phyloP scores from a whole-genome alignment of 208 protist species.

The Acanthamoeba healyi region DNA sequence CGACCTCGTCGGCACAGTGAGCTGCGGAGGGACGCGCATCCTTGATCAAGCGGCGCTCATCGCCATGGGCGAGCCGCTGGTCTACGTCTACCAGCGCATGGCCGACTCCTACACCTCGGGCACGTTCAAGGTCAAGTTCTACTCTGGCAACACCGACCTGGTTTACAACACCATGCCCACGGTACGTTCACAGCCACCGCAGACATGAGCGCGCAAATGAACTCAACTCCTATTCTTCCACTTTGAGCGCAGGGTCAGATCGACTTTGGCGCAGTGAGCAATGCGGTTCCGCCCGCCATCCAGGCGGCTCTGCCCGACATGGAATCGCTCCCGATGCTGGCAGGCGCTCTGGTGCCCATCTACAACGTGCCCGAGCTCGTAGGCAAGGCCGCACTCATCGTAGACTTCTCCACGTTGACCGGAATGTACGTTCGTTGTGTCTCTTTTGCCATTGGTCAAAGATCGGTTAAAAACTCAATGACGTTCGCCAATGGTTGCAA shows the following conservation, averaged over 20 bases:
- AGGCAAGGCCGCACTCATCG: conserved; percentile 5
- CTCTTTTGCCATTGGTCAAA: too few relatives aligned
- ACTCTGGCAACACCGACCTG: neutral
- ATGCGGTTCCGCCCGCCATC: neutral
- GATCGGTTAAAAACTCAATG: too few relatives aligned
- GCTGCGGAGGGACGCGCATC: neutral
- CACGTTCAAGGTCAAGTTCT: neutral
- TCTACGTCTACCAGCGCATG: neutral
- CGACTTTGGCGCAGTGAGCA: neutral
- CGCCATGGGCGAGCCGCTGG: neutral
- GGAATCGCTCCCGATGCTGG: neutral
- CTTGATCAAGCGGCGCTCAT: neutral
- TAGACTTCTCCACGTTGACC: conserved; percentile 30
- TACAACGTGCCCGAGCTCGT: conserved; percentile 60
- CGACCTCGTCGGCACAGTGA: neutral
- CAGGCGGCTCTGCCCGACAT: neutral
- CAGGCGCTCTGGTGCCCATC: conserved; percentile 19
- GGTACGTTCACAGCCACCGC: neutral
- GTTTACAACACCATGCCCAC: neutral
- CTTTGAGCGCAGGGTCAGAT: neutral
- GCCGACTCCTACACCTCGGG: neutral
- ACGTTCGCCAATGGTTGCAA: too few relatives aligned
- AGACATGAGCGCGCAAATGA: neutral
- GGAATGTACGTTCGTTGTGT: neutral
- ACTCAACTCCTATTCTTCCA: neutral